A percentile compares a stretch with the other conserved stretches of the same genome.
Evolutionary conservation across 2,329 filamentous ascomycete genomes (phyloP).

Genomic region (Trichoderma atroviride): DNA sequence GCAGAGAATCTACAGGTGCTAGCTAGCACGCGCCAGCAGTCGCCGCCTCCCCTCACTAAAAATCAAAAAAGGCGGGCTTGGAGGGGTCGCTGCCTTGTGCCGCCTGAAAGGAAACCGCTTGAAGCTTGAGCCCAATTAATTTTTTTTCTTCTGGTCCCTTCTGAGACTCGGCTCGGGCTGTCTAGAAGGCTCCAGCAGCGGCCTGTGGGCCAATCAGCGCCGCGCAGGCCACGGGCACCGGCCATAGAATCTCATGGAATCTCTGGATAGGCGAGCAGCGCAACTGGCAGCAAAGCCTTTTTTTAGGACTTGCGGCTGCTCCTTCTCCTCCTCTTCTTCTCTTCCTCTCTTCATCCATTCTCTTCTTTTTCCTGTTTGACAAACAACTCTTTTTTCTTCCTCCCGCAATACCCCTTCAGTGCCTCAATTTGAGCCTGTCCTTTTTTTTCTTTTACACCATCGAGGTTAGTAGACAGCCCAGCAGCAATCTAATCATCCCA

Average conservation of each 20-base stretch:
- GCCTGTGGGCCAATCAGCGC: conserved; percentile 34
- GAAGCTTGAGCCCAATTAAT: background rate
- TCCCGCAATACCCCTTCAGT: conserved; percentile 28
- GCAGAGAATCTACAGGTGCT: background rate
- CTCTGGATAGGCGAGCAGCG: conserved; percentile 39
- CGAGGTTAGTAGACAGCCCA: conserved; percentile 5
- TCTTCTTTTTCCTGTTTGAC: conserved; percentile 29
- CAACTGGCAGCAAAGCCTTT: conserved; percentile 39
- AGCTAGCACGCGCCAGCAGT: background rate
- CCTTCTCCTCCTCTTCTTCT: conserved; percentile 34
- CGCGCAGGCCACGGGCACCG: conserved; percentile 33
- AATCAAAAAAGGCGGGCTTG: conserved; percentile 2
- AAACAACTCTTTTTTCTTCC: conserved; percentile 22
- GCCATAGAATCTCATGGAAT: conserved; percentile 53
- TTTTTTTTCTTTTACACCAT: conserved; percentile 31
- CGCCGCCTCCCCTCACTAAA: conserved; percentile 6
- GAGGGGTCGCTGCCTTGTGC: conserved; percentile 18
- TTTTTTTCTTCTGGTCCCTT: conserved; percentile 2
- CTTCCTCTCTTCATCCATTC: conserved; percentile 30
- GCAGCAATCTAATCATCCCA: conserved; percentile 25
- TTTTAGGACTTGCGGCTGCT: conserved; percentile 37
- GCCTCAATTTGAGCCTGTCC: conserved; percentile 11
- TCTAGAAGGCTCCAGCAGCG: conserved; percentile 36
- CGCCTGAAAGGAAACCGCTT: background rate
- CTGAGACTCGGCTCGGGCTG: background rate